phyloP scores from a whole-genome alignment of 164 flowering plant species.

The Macadamia tetraphylla region DNA sequence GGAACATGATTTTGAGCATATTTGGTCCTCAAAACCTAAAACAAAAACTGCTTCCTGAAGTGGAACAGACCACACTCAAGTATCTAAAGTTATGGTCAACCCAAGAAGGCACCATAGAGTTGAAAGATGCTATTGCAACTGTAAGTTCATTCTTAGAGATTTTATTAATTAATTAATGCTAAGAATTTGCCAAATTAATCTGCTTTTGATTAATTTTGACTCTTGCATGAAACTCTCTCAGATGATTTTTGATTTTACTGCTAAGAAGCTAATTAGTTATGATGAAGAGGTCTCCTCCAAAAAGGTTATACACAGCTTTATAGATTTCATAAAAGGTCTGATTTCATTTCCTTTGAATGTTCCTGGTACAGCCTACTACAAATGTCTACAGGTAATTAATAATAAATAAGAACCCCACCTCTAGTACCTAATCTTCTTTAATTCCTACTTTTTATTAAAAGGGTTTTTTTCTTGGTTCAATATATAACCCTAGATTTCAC shows the following conservation, averaged over 20 bases:
- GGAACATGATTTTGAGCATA: constrained; percentile 15
- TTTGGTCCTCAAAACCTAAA: constrained; percentile 22
- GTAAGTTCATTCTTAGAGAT: not conserved
- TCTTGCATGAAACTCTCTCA: constrained; percentile 2
- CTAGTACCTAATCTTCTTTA: too few species aligned
- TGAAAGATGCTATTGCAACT: constrained; percentile 10
- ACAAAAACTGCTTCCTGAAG: constrained; percentile 13
- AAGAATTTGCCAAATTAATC: too few species aligned
- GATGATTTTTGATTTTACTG: constrained; percentile 24
- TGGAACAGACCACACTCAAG: constrained; percentile 11
- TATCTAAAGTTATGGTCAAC: constrained; percentile 13
- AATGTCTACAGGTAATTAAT: constrained; percentile 17
- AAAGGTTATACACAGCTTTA: not conserved
- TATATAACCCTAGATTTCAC: not conserved
- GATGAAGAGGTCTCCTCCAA: not conserved
- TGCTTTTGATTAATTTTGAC: not conserved
- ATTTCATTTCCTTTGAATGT: constrained; percentile 26
- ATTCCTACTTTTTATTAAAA: not conserved
- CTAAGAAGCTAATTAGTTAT: constrained; percentile 18
- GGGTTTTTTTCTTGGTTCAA: not conserved
- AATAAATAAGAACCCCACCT: not conserved
- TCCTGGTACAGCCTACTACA: constrained; percentile 24
- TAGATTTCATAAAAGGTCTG: constrained; percentile 10
- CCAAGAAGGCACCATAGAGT: constrained; percentile 10
- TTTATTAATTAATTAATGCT: too few species aligned